These are phyloP conservation scores for Aspergillus kassunensis DNA, from an alignment of 495 filamentous ascomycete species.

Conservation along the genomic window DNA sequence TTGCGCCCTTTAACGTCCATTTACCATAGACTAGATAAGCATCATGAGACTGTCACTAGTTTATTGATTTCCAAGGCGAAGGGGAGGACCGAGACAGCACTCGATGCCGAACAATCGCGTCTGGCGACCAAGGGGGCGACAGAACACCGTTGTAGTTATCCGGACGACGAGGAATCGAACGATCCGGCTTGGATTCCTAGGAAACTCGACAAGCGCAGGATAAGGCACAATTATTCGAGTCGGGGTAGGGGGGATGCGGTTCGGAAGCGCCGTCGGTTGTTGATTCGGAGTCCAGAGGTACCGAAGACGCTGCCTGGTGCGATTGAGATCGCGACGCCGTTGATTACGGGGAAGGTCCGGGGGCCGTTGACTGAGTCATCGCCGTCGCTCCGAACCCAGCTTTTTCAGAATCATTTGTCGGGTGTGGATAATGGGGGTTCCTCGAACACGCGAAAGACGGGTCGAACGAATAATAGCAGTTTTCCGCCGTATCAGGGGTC, in stretches of 20 bases:
- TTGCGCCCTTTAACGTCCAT: conserved; percentile 45
- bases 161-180: conserved; percentile 35
- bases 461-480: conserved; percentile 18
- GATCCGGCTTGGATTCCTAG: conserved; percentile 47
- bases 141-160: conserved; percentile 19
- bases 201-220: conserved; percentile 30
- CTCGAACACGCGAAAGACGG: conserved; percentile 11
- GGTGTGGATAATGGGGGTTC: background rate
- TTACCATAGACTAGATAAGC: conserved; percentile 43
- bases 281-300: conserved; percentile 38
- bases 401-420: conserved; percentile 17
- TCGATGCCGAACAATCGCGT: background rate
- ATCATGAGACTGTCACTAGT: conserved; percentile 36
- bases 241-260: conserved; percentile 24
- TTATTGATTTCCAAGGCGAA: conserved; percentile 28
- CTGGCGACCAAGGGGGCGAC: background rate
- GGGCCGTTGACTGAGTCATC: conserved; percentile 11
- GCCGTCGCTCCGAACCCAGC: conserved; percentile 16
- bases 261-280: conserved; percentile 27
- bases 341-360: conserved; percentile 38
- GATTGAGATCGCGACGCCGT: conserved; percentile 44
- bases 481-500: conserved; percentile 32
- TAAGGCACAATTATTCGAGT: conserved; percentile 37
- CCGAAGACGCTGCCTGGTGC: conserved; percentile 39
- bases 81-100: conserved; percentile 8